Evolutionary conservation across 495 filamentous ascomycete species (phyloP), one percentile per base, ranked within the genome.

Genomic region (Hypoxylon crocopeplum): DNA sequence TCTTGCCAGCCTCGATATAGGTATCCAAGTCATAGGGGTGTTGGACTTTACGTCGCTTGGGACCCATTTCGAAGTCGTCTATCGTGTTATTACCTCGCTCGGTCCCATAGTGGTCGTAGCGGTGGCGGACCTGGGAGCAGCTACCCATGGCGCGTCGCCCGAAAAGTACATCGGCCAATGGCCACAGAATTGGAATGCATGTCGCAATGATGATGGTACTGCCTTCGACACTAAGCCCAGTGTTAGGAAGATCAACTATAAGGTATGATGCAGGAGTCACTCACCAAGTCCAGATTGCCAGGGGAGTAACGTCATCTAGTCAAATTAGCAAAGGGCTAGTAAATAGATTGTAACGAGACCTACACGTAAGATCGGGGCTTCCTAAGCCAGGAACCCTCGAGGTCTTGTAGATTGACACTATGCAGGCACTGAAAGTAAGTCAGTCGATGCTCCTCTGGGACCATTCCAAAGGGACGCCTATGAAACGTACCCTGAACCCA

Each of bases 141-240:
- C 37, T 34, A 2, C 49, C 49, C 49, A 41, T 33, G 4, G 20
- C 39, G 20, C 19, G 37, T 15, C 19, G 3, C 17, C 49, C 49
- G 13, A 10, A 77, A 7, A 38, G 3, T 5, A 17, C n/a, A 7
- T 81, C 75, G 51, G 72, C 56, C 0, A 82, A 47, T 0, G 80
- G 80, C 22, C 72, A 59, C 1, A 82, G 67, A 37, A 79, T 69
- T 5, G 78, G 79, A 41, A 82, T 77, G 59, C 75, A 81, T 20
- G 77, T 71, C 11, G 79, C 79, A 25, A 80, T 75, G 52, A 79
- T 77, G 52, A 81, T 68, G 22, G 72, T 69, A 62, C 75, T 75
- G 13, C 73, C 75, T 66, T 82, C 78, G 66, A 79, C 66, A 22
- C 75, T 78, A 39, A 13, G 4, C 1, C 17, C 15, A 16, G 8